Conservation (phyloP, 495 filamentous ascomycete species). For the Ramalina intermedia region DNA sequence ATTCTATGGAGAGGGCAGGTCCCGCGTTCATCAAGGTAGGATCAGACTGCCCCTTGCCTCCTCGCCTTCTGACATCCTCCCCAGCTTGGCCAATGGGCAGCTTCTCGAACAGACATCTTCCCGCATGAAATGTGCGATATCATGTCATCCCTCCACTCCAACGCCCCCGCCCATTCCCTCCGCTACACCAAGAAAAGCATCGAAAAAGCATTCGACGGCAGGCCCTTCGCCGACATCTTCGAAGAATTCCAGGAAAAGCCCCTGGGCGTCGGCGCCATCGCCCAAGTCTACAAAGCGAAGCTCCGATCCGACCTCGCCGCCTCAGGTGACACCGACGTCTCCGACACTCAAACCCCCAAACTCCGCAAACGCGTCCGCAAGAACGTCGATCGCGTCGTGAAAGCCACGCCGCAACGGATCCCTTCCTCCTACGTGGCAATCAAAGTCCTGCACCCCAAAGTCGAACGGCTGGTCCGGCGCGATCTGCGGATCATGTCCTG, state of each 20-base stretch:
- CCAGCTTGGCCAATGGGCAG: slow-evolving; percentile 97
- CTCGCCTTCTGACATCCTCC: slow-evolving; percentile 4
- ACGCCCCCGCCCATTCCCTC: slow-evolving; percentile 84
- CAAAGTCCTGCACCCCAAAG: slow-evolving; percentile 87
- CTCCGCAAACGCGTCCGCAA: slow-evolving; percentile 54
- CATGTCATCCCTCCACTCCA: slow-evolving; percentile 91
- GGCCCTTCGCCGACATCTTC: slow-evolving; percentile 80
- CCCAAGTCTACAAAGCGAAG: slow-evolving; percentile 94
- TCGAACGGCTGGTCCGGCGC: slow-evolving; percentile 75
- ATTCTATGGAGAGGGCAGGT: slow-evolving; percentile 82
- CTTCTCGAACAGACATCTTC: slow-evolving; percentile 93
- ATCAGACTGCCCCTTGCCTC: neutral
- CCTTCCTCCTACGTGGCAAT: slow-evolving; percentile 90
- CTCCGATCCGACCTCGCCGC: slow-evolving; percentile 64
- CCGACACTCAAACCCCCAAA: slow-evolving; percentile 29
- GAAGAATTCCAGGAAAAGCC: slow-evolving; percentile 90
- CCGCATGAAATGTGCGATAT: slow-evolving; percentile 80
- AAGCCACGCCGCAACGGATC: slow-evolving; percentile 68
- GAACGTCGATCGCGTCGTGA: slow-evolving; percentile 75
- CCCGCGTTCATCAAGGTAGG: slow-evolving; percentile 94
- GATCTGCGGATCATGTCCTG: slow-evolving; percentile 90
- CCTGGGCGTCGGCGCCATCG: slow-evolving; percentile 89
- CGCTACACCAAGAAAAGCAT: slow-evolving; percentile 67
- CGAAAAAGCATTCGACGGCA: slow-evolving; percentile 61
- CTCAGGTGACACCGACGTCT: slow-evolving; percentile 40